These are phyloP conservation scores for Amborella trichopoda DNA, from an alignment of 164 flowering plant species.

Conservation along the genomic window DNA sequence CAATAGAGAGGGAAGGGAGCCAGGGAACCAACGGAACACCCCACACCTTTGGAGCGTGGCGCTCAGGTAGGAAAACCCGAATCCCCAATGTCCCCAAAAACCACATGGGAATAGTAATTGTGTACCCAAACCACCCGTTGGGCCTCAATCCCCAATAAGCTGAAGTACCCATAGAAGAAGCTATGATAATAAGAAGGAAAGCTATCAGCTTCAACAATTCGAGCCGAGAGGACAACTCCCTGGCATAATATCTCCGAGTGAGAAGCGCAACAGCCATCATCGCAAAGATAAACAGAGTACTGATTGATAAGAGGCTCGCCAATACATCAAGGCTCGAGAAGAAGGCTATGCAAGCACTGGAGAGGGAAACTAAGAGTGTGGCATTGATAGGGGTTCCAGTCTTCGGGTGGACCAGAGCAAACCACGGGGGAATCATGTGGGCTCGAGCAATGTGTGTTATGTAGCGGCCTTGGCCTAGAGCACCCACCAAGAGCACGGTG, in stretches of 20 bases:
- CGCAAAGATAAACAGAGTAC: slow-evolving; percentile 75
- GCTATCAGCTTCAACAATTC: slow-evolving; percentile 21
- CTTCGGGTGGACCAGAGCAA: slow-evolving; percentile 69
- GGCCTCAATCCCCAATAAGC: slow-evolving; percentile 24
- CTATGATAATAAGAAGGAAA: slow-evolving; percentile 25
- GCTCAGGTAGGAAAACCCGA: slow-evolving; percentile 29
- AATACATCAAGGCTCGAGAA: slow-evolving; percentile 74
- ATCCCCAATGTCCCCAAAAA: slow-evolving; percentile 44
- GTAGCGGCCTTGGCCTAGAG: slow-evolving; percentile 74
- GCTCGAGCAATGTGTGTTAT: slow-evolving; percentile 79
- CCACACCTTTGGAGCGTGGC: slow-evolving; percentile 50
- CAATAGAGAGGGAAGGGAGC: slow-evolving; percentile 78
- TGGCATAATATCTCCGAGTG: slow-evolving; percentile 57
- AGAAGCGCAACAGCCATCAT: slow-evolving; percentile 70
- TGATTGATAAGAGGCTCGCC: slow-evolving; percentile 50
- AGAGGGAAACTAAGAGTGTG: slow-evolving; percentile 33
- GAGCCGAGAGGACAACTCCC: slow-evolving; percentile 26
- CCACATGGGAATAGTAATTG: slow-evolving; percentile 35
- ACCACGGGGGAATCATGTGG: slow-evolving; percentile 83
- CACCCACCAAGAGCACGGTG: slow-evolving; percentile 54
- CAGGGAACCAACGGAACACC: slow-evolving; percentile 80
- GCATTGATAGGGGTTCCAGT: slow-evolving; percentile 70
- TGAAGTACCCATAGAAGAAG: slow-evolving; percentile 39
- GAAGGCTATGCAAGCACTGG: slow-evolving; percentile 32
- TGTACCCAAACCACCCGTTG: slow-evolving; percentile 51